A percentile compares a stretch with the other conserved stretches of the same genome.
phyloP scores from a whole-genome alignment of 805 yeast species.

The Komagataella ulmi region DNA sequence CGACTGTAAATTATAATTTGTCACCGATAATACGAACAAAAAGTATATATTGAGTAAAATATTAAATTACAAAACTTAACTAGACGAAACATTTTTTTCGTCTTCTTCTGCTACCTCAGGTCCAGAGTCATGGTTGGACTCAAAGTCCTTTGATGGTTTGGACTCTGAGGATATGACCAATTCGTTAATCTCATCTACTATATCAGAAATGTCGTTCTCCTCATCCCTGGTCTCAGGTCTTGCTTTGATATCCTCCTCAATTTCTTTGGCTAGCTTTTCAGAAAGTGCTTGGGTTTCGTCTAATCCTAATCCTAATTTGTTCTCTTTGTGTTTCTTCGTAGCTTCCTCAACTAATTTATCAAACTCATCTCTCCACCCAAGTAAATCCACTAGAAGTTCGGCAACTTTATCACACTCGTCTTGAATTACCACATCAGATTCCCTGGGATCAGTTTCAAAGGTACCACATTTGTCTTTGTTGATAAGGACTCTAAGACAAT shows the following conservation, averaged over 20 bases:
- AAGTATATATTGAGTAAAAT: too few species aligned
- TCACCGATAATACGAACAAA: too few species aligned
- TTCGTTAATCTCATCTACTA: background rate
- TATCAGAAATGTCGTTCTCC: background rate
- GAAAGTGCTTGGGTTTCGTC: background rate
- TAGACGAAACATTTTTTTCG: too few species aligned
- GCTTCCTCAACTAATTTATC: conserved; percentile 22
- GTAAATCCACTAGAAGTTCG: conserved; percentile 29
- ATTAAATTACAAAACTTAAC: too few species aligned
- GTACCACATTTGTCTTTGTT: conserved; percentile 75
- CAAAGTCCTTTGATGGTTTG: background rate
- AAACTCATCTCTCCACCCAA: conserved; percentile 58
- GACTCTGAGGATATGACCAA: background rate
- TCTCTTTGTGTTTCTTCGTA: conserved; percentile 5
- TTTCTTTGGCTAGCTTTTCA: background rate
- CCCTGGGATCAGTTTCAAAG: conserved; percentile 37
- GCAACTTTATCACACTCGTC: conserved; percentile 62
- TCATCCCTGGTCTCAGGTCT: background rate
- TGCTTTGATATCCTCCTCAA: background rate
- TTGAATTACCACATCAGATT: conserved; percentile 44
- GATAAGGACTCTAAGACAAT: conserved; percentile 46
- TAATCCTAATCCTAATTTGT: background rate
- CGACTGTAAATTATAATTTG: too few species aligned
- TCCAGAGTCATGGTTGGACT: background rate
- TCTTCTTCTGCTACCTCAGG: background rate